phyloP scores from a whole-genome alignment of 352 stramenopile genomes.

The Phytophthora foliorum region DNA sequence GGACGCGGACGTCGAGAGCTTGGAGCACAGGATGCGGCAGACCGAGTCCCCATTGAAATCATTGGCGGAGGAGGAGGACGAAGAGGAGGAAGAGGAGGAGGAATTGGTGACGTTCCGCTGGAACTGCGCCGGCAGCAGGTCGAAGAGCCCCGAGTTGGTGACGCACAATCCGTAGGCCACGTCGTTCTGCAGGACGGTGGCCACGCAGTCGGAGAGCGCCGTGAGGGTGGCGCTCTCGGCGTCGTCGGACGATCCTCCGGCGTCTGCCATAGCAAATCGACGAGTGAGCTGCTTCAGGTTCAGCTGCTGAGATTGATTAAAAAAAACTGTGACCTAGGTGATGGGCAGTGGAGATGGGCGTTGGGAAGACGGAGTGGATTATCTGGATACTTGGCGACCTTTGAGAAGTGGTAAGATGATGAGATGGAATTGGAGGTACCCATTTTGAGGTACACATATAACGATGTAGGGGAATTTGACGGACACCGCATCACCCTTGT shows the following conservation, averaged over 20 bases:
- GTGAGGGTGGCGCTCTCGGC: slow-evolving; percentile 31
- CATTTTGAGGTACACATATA: background rate
- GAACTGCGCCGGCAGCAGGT: slow-evolving; percentile 28
- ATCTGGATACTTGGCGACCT: background rate
- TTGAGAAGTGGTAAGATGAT: background rate
- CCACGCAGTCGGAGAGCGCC: slow-evolving; percentile 46
- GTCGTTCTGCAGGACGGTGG: slow-evolving; percentile 48
- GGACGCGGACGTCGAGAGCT: slow-evolving; percentile 38
- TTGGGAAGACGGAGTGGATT: background rate
- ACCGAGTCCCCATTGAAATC: slow-evolving; percentile 32
- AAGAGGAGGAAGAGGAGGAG: slow-evolving; percentile 16
- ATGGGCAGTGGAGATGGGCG: background rate
- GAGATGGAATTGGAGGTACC: background rate
- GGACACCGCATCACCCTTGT: background rate
- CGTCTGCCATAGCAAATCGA: slow-evolving; percentile 33
- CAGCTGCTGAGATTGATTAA: slow-evolving; percentile 21
- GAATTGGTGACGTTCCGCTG: slow-evolving; percentile 8
- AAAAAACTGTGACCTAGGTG: background rate
- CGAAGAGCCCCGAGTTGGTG: slow-evolving; percentile 74
- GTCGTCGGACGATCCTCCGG: slow-evolving; percentile 39
- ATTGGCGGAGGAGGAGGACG: background rate
- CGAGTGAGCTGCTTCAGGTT: slow-evolving; percentile 7
- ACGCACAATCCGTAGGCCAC: slow-evolving; percentile 60
- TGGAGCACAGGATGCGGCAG: slow-evolving; percentile 52
- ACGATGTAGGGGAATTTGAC: background rate